A percentile compares a stretch with the other conserved stretches of the same genome.
phyloP scores from a whole-genome alignment of 1,284 basidiomycete species.

The Paramarasmius palmivorus region DNA sequence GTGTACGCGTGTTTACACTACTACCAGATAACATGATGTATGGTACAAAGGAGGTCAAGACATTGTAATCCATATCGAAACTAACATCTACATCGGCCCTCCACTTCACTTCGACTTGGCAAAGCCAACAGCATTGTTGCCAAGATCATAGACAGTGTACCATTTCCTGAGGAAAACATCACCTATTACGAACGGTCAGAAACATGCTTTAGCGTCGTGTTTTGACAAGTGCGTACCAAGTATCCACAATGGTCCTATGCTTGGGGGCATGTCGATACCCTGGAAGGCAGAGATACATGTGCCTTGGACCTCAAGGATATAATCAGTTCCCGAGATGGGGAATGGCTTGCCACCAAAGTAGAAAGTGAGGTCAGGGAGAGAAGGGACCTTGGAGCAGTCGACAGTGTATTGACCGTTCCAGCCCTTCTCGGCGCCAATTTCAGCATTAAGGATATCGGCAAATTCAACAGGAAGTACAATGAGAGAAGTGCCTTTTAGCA shows the following conservation, averaged over 20 bases:
- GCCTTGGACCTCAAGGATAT: constrained; percentile 85
- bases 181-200: constrained; percentile 44
- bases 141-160: constrained; percentile 94
- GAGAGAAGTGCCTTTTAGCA: constrained; percentile 79
- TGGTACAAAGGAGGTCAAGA: no score
- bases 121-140: constrained; percentile 85
- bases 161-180: constrained; percentile 88
- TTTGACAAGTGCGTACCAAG: constrained; percentile 64
- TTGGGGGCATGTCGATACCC: constrained; percentile 90
- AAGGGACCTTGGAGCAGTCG: constrained; percentile 84
- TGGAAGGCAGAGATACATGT: constrained; percentile 96
- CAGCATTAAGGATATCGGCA: constrained; percentile 97
- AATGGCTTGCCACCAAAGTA: constrained; percentile 82
- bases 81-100: no score
- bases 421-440: constrained; percentile 89
- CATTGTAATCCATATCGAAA: no score
- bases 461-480: constrained; percentile 93
- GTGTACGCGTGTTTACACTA: no score
- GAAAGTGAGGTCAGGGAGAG: constrained; percentile 87
- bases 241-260: constrained; percentile 91
- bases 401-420: constrained; percentile 96
- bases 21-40: no score
- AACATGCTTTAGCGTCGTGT: background rate
- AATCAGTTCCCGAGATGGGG: constrained; percentile 83
- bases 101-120: constrained; percentile 43